These are phyloP conservation scores for Xylaria sp. DNA, from an alignment of 2,329 filamentous ascomycete genomes.

Conservation along the genomic window DNA sequence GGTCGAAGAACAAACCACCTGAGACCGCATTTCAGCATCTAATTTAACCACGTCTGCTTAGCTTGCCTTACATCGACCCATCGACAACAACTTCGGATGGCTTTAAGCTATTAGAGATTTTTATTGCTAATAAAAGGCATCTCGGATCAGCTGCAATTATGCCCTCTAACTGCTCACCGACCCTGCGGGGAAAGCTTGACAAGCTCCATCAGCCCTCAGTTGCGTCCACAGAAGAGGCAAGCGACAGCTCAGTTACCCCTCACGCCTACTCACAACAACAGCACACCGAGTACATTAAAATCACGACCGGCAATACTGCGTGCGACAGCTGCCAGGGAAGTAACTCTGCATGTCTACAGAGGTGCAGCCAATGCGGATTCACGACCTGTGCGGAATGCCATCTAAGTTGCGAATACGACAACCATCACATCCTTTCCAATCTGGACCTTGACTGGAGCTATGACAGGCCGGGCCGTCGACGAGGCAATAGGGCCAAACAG, in stretches of 20 bases:
- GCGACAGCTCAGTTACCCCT: not conserved
- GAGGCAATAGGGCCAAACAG: not conserved
- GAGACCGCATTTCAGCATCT: no score
- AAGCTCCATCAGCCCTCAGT: not conserved
- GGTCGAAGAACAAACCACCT: no score
- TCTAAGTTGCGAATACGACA: constrained; percentile 12
- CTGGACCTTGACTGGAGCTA: constrained; percentile 23
- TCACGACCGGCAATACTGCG: not conserved
- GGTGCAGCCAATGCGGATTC: constrained; percentile 22
- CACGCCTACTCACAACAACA: not conserved
- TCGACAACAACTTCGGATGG: not conserved
- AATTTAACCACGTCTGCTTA: not conserved
- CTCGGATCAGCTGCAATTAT: not conserved
- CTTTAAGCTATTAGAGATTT: not conserved
- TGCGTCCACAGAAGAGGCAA: not conserved
- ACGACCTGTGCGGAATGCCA: constrained; percentile 29
- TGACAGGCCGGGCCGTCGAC: not conserved
- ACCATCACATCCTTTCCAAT: constrained; percentile 16
- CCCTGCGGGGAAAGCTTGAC: not conserved
- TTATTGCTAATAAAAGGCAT: no score
- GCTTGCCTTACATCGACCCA: not conserved
- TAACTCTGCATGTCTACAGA: constrained; percentile 21
- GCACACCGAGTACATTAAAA: constrained; percentile 13
- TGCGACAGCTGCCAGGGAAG: constrained; percentile 21
- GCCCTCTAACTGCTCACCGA: not conserved